These are phyloP conservation scores for Termitomyces sp. DNA, from an alignment of 768 basidiomycete species.

Conservation along the genomic window DNA sequence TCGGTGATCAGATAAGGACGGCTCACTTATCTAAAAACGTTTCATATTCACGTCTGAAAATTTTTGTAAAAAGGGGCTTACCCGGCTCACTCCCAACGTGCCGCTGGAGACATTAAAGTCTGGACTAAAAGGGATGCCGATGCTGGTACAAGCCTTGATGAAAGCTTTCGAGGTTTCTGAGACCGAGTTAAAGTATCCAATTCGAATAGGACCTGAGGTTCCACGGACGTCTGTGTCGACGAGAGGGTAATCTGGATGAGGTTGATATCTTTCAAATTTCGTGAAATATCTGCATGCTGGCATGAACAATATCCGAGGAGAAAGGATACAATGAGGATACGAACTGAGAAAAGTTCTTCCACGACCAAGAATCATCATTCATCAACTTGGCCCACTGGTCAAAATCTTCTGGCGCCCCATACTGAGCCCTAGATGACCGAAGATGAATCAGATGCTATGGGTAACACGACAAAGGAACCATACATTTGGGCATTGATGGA, in stretches of 20 bases:
- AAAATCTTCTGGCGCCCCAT: constrained; percentile 65
- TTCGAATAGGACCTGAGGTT: constrained; percentile 46
- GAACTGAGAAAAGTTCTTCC: constrained; percentile 46
- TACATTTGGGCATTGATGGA: constrained; percentile 60
- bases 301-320: background rate
- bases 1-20: background rate
- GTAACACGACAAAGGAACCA: background rate
- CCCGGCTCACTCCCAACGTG: constrained; percentile 57
- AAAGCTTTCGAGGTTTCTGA: constrained; percentile 45
- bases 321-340: background rate
- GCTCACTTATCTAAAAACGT: constrained; percentile 38
- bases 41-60: background rate
- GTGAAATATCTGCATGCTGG: constrained; percentile 46
- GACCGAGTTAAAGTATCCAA: constrained; percentile 50
- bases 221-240: constrained; percentile 48
- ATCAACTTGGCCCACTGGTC: constrained; percentile 57
- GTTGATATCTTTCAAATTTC: constrained; percentile 60
- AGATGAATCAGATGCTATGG: background rate
- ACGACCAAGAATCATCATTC: constrained; percentile 59
- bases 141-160: constrained; percentile 44
- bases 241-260: constrained; percentile 42
- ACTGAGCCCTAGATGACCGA: constrained; percentile 42
- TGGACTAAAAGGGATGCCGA: constrained; percentile 52
- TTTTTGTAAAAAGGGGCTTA: constrained; percentile 20
- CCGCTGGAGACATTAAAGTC: constrained; percentile 60